A percentile compares a stretch with the other conserved stretches of the same genome.
phyloP scores from a whole-genome alignment of 352 stramenopile genomes.

The Globisporangium carolinianum region DNA sequence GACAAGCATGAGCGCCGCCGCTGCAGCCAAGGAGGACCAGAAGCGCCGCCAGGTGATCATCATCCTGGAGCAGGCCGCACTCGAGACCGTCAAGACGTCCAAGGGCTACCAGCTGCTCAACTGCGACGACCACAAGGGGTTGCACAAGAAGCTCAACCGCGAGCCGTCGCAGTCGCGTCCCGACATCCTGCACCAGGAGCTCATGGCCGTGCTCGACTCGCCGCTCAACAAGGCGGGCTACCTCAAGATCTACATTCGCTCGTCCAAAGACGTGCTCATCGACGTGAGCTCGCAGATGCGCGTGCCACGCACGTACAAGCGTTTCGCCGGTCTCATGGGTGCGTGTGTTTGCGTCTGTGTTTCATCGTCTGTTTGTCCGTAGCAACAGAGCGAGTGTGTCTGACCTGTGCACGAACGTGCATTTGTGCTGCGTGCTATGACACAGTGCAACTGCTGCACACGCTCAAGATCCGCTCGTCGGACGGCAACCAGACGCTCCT shows the following conservation, averaged over 20 bases:
- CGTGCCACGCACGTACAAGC: constrained; percentile 99
- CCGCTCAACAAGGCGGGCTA: constrained; percentile 99
- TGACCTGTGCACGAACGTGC: not conserved
- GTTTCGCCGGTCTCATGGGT: constrained; percentile 95
- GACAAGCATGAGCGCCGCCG: not conserved
- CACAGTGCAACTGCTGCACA: constrained; percentile 98
- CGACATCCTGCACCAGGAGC: constrained; percentile 99
- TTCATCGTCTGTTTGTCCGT: too few species aligned
- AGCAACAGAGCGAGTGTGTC: too few species aligned
- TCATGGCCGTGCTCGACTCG: constrained; percentile 98
- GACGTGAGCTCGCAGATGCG: constrained; percentile 98
- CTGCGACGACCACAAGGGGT: constrained; percentile 97
- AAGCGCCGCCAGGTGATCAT: constrained; percentile 92
- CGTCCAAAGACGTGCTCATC: constrained; percentile 96
- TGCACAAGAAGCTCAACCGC: constrained; percentile 94
- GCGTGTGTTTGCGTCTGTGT: constrained; percentile 8
- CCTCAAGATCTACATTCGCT: constrained; percentile 97
- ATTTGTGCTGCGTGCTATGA: not conserved
- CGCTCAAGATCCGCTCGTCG: constrained; percentile 99
- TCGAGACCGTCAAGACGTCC: constrained; percentile 99
- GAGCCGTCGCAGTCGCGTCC: constrained; percentile 96
- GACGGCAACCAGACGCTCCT: constrained; percentile 95
- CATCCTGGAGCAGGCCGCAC: constrained; percentile 96
- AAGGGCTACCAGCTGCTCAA: constrained; percentile 99
- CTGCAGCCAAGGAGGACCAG: constrained; percentile 52